Evolutionary conservation across 2,329 filamentous ascomycete species (phyloP).

Genomic region (Alternaria longipes): DNA sequence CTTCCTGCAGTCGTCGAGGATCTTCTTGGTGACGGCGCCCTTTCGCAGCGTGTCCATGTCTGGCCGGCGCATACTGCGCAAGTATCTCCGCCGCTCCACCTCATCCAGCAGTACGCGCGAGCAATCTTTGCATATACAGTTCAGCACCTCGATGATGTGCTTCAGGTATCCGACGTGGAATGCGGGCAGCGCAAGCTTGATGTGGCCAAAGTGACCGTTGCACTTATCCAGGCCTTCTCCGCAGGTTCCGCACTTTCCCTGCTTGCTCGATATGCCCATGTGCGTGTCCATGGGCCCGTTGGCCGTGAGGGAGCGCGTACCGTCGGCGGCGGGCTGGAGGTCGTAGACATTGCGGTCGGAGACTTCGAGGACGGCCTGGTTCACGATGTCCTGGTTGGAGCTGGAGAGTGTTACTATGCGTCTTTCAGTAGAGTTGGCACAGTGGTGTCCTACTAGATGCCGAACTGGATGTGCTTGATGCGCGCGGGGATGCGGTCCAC

Average conservation of each 20-base stretch:
- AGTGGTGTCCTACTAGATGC: slow-evolving; percentile 72
- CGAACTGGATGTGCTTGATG: slow-evolving; percentile 93
- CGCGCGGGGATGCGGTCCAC: slow-evolving; percentile 88
- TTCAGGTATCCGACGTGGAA: slow-evolving; percentile 98
- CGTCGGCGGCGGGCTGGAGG: slow-evolving; percentile 69
- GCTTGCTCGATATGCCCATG: slow-evolving; percentile 89
- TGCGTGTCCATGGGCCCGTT: slow-evolving; percentile 89
- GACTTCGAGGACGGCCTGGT: slow-evolving; percentile 92
- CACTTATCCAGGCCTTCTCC: slow-evolving; percentile 82
- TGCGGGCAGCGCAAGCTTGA: slow-evolving; percentile 86
- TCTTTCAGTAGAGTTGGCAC: not conserved
- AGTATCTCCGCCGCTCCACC: slow-evolving; percentile 75
- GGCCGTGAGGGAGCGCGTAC: slow-evolving; percentile 72
- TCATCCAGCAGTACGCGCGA: slow-evolving; percentile 84
- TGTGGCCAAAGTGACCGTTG: slow-evolving; percentile 94
- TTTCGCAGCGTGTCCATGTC: slow-evolving; percentile 87
- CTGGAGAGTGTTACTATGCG: slow-evolving; percentile 55
- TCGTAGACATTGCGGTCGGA: slow-evolving; percentile 96
- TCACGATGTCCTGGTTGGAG: slow-evolving; percentile 92
- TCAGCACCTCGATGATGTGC: slow-evolving; percentile 88
- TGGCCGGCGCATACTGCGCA: slow-evolving; percentile 82
- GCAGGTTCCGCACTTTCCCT: slow-evolving; percentile 81
- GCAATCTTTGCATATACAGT: slow-evolving; percentile 96
- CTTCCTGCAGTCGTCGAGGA: slow-evolving; percentile 91
- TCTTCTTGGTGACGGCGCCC: slow-evolving; percentile 83